These are phyloP conservation scores for Sarcodon sp. DNA, from an alignment of 768 basidiomycete genomes.

Conservation along the genomic window DNA sequence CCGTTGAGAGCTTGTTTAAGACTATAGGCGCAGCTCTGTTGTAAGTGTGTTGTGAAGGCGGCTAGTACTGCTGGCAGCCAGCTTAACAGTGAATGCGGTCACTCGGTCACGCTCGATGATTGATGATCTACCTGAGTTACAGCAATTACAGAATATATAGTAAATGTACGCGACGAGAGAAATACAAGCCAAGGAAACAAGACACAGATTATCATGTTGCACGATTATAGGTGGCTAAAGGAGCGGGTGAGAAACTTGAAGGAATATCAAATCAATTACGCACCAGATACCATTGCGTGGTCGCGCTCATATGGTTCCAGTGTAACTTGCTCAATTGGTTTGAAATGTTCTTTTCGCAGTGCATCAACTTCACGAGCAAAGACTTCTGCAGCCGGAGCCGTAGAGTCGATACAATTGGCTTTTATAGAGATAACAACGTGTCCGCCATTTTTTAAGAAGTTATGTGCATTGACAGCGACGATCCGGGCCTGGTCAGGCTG, in stretches of 20 bases:
- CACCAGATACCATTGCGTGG: constrained; percentile 83
- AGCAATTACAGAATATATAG: constrained; percentile 5
- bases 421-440: constrained; percentile 96
- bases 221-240: constrained; percentile 32
- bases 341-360: constrained; percentile 69
- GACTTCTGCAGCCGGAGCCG: constrained; percentile 78
- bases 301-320: constrained; percentile 89
- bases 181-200: no score
- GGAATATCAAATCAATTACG: constrained; percentile 10
- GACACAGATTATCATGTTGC: constrained; percentile 19
- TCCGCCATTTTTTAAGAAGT: constrained; percentile 91
- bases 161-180: no score
- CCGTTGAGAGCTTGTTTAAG: neutral
- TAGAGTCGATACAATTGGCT: constrained; percentile 97
- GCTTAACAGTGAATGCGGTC: no score
- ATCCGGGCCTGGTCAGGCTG: constrained; percentile 99
- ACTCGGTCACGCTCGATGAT: no score
- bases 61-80: no score
- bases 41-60: no score
- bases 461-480: constrained; percentile 82
- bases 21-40: no score
- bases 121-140: constrained; percentile 1
- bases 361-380: constrained; percentile 82
- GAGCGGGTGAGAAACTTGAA: neutral
- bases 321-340: constrained; percentile 92